Base-by-base conservation (phyloP, 1,284 basidiomycete species). In the Heterobasidion parviporum region DNA sequence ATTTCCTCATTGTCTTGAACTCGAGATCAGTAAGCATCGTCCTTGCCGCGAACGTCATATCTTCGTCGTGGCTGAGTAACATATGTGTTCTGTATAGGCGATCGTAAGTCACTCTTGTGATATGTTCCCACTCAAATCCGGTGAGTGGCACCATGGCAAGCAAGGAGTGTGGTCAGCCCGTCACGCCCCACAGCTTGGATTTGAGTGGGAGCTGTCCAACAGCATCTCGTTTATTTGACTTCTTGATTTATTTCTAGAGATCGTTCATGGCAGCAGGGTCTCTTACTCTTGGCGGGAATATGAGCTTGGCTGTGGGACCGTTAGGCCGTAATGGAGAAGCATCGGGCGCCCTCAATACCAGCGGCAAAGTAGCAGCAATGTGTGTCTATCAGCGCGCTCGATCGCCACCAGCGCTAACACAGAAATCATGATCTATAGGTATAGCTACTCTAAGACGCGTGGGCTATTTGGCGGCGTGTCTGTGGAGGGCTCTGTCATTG, bases 221-320 rank as follows among this genome's bases (percentile, higher is more conserved):
- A 5, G 2, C 26, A 26, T 26, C 26, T 3, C 26, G 5, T 26
- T 26, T 26, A 26, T 26, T 26, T 26, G 26, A 26, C 26, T 26
- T 26, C 26, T 3, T 26, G 26, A 3, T 26, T 26, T 26, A 5
- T 26, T 26, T 26, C 26, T 26, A 98, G 75, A 79, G 78, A 67
- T 88, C 88, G 1, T 99, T 99, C 73, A 99, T 98, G 96, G 82
- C 92, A 12, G 89, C 94, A 10, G 96, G 97, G 5, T 93, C 88
- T 6, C 70, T 99, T 49, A 97, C 92, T 10, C 74, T 98, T 6
- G 94, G 94, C 32, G 94, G 94, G n/a, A 96, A 96, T 68, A 76
- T 95, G 69, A 93, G 90, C 58, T 74, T 99, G 54, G 95, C 96
- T 7, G 79, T 98, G 0, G 96, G 97, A 1, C 96, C 96, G 1